A percentile compares a stretch with the other conserved stretches of the same genome.
Evolutionary conservation across 257 asterid genomes (phyloP).

Genomic region (Penstemon newberryi): DNA sequence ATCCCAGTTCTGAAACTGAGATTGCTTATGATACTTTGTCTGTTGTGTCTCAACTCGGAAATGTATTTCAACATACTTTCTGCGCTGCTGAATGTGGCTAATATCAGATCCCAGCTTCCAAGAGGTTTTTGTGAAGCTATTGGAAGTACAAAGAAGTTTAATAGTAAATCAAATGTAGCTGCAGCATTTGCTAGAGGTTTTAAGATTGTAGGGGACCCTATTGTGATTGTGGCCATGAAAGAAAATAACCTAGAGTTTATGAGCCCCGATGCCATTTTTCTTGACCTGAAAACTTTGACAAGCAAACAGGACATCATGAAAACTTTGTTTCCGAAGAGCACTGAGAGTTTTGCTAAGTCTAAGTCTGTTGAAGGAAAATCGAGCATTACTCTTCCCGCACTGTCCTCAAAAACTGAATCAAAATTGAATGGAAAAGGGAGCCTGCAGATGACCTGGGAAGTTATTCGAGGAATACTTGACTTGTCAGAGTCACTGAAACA

Average conservation of each 20-base stretch:
- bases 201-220: slow-evolving; percentile 46
- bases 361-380: background rate
- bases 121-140: slow-evolving; percentile 35
- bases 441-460: slow-evolving; percentile 33
- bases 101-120: slow-evolving; percentile 36
- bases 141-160: slow-evolving; percentile 6
- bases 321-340: slow-evolving; percentile 36
- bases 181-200: slow-evolving; percentile 45
- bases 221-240: slow-evolving; percentile 36
- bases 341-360: background rate
- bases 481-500: background rate
- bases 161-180: background rate
- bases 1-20: slow-evolving; percentile 42
- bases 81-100: slow-evolving; percentile 11
- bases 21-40: slow-evolving; percentile 44
- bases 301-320: slow-evolving; percentile 34
- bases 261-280: slow-evolving; percentile 39
- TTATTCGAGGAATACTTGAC: slow-evolving; percentile 28
- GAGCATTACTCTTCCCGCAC: background rate
- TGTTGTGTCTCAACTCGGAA: slow-evolving; percentile 44
- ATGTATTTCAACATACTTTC: slow-evolving; percentile 18
- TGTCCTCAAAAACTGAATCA: background rate
- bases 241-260: background rate
- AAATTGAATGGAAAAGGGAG: slow-evolving; percentile 10
- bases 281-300: slow-evolving; percentile 33